phyloP scores from a whole-genome alignment of 345 rosid species.

The Eutrema yunnanense region DNA sequence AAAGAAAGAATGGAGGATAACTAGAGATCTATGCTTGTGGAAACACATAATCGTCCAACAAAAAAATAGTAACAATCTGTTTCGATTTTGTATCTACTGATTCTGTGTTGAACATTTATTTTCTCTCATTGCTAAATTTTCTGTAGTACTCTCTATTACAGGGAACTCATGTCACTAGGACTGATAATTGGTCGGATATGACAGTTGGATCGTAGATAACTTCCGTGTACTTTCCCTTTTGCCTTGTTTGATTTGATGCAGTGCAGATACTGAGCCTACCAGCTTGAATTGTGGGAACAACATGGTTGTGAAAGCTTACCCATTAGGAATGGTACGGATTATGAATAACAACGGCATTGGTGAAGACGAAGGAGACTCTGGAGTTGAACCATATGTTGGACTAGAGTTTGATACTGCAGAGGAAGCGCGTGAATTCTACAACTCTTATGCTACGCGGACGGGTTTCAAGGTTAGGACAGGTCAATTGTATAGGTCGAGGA shows the following conservation, averaged over 20 bases:
- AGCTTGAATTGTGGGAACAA: conserved; percentile 30
- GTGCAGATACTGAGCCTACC: conserved; percentile 47
- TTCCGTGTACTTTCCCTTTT: background rate
- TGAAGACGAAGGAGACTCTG: conserved; percentile 44
- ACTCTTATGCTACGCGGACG: conserved; percentile 41
- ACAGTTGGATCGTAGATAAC: background rate
- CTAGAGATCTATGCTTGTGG: conserved; percentile 2
- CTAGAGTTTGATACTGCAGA: conserved; percentile 74
- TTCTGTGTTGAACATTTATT: background rate
- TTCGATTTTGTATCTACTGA: background rate
- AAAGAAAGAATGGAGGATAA: background rate
- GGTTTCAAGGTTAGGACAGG: conserved; percentile 79
- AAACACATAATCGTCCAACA: background rate
- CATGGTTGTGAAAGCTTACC: conserved; percentile 53
- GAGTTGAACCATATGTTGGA: conserved; percentile 57
- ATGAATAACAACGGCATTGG: conserved; percentile 29
- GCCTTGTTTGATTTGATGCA: conserved; percentile 25
- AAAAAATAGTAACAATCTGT: background rate
- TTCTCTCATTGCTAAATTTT: background rate
- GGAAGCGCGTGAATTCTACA: conserved; percentile 69
- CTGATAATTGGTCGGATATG: background rate
- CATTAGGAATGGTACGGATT: conserved; percentile 39
- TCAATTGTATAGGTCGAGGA: conserved; percentile 78
- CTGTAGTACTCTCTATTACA: background rate
- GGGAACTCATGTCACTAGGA: background rate